A percentile compares a stretch with the other conserved stretches of the same genome.
These are phyloP conservation scores for Primulina huaijiensis DNA, from an alignment of 257 asterid genomes.

Conservation along the genomic window DNA sequence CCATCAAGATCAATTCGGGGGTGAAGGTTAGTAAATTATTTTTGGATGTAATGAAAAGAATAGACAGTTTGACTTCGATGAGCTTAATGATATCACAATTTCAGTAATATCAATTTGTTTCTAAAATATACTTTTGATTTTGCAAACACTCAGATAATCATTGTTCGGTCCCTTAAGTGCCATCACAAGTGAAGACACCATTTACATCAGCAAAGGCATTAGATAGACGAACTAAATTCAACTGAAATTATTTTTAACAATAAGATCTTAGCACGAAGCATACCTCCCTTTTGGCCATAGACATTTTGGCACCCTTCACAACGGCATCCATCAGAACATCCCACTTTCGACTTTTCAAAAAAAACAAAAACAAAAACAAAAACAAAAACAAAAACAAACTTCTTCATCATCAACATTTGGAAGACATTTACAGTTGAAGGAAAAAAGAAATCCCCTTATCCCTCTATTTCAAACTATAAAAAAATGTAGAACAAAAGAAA, in stretches of 20 bases:
- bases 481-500: neutral
- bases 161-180: too few relatives aligned
- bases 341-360: conserved; percentile 61
- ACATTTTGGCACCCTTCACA: conserved; percentile 81
- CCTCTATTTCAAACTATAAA: neutral
- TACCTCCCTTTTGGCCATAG: conserved; percentile 72
- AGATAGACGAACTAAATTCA: neutral
- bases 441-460: neutral
- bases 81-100: too few relatives aligned
- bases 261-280: conserved; percentile 2
- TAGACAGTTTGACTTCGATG: too few relatives aligned
- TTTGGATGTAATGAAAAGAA: too few relatives aligned
- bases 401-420: conserved; percentile 10
- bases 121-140: too few relatives aligned
- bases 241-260: neutral
- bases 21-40: neutral
- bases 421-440: neutral
- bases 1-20: neutral
- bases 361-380: neutral
- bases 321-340: conserved; percentile 84
- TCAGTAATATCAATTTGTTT: too few relatives aligned
- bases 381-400: neutral
- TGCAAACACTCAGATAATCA: too few relatives aligned
- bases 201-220: neutral
- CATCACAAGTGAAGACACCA: neutral